Evolutionary conservation across 2,329 filamentous ascomycete species (phyloP).

Genomic region (Calycina herbarum): DNA sequence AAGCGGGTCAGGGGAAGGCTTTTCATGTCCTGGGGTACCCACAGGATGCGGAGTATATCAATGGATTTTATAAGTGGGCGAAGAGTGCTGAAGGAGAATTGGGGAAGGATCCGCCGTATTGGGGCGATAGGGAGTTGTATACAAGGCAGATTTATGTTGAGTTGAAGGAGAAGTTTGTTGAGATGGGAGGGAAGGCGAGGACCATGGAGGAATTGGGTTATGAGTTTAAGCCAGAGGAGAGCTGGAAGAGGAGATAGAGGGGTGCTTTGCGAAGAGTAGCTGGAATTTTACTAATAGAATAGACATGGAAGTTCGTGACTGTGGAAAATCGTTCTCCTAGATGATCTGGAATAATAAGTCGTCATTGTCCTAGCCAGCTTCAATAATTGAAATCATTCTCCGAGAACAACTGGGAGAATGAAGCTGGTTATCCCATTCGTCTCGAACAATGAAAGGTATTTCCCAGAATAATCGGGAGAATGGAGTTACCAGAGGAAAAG

Average conservation of each 20-base stretch:
- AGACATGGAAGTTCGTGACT: no score
- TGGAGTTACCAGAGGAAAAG: no score
- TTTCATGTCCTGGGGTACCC: conserved; percentile 54
- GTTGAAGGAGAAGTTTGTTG: conserved; percentile 72
- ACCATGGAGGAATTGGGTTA: conserved; percentile 69
- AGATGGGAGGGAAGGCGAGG: conserved; percentile 62
- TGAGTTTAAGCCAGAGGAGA: neutral
- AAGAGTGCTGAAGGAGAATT: conserved; percentile 46
- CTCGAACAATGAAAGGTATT: no score
- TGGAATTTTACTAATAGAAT: neutral
- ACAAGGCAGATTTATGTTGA: conserved; percentile 65
- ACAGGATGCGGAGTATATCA: conserved; percentile 69
- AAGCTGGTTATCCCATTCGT: no score
- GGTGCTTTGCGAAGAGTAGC: neutral
- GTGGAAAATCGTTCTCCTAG: no score
- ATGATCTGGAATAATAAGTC: no score
- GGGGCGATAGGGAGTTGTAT: conserved; percentile 73
- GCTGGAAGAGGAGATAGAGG: neutral
- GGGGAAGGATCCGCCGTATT: conserved; percentile 69
- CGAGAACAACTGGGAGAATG: no score
- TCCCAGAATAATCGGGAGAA: no score
- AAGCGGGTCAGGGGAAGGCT: conserved; percentile 45
- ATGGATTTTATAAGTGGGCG: conserved; percentile 65
- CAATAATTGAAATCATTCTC: no score
- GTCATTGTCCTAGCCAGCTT: no score